Evolutionary conservation across 2,329 filamentous ascomycete genomes (phyloP).

Genomic region (Aschersonia sp.): DNA sequence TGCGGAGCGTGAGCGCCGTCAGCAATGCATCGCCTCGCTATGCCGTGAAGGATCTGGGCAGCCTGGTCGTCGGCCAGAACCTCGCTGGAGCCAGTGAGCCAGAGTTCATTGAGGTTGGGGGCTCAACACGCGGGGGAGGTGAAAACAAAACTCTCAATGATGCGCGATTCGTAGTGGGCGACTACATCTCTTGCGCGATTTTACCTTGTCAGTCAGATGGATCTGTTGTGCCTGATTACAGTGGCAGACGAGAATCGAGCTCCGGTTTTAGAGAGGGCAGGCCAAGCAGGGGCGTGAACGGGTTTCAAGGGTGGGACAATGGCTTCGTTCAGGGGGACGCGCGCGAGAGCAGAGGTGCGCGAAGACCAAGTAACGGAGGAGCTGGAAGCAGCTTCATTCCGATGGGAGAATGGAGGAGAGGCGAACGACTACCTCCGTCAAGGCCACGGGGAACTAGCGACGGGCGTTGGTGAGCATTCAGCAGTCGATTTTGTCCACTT

Average conservation of each 20-base stretch:
- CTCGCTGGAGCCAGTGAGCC: constrained; percentile 27
- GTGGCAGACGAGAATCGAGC: constrained; percentile 11
- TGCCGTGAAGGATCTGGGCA: constrained; percentile 68
- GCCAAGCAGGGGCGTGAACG: constrained; percentile 12
- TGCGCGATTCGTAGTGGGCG: constrained; percentile 71
- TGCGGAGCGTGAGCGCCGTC: constrained; percentile 21
- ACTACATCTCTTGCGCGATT: constrained; percentile 75
- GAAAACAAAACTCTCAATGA: constrained; percentile 67
- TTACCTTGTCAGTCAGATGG: constrained; percentile 63
- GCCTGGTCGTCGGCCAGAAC: constrained; percentile 57
- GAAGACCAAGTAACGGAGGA: constrained; percentile 23
- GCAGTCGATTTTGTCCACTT: background rate
- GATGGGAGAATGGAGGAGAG: constrained; percentile 51
- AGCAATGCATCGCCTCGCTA: constrained; percentile 36
- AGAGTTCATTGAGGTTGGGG: constrained; percentile 20
- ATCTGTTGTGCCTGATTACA: constrained; percentile 49
- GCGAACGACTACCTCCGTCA: constrained; percentile 37
- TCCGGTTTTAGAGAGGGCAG: constrained; percentile 5
- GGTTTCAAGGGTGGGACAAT: constrained; percentile 11
- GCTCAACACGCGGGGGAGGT: constrained; percentile 29
- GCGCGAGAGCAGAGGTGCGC: constrained; percentile 21
- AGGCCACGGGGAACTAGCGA: constrained; percentile 11
- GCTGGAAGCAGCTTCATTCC: constrained; percentile 21
- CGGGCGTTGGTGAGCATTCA: constrained; percentile 12
- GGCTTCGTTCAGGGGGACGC: constrained; percentile 17